These are phyloP conservation scores for Diplocarpon mali DNA, from an alignment of 2,329 filamentous ascomycete species.

Conservation along the genomic window DNA sequence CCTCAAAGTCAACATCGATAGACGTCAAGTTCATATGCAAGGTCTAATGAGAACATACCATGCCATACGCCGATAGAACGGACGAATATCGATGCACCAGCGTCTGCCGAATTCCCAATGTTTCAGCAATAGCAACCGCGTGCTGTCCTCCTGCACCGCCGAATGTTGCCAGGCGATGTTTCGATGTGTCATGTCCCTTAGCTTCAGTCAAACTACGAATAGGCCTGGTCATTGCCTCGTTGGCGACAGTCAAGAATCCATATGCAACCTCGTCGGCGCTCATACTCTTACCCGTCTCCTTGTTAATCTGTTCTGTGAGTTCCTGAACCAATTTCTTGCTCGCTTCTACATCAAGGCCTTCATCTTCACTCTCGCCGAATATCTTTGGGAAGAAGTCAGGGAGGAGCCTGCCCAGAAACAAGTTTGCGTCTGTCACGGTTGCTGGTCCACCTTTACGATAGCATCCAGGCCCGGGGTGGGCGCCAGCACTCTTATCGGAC, in stretches of 20 bases:
- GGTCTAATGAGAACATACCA: conserved; percentile 37
- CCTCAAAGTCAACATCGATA: neutral
- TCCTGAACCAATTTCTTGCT: conserved; percentile 67
- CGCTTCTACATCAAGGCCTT: conserved; percentile 64
- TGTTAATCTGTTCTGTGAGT: conserved; percentile 66
- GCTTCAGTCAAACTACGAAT: conserved; percentile 88
- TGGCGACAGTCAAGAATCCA: conserved; percentile 81
- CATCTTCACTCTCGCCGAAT: conserved; percentile 80
- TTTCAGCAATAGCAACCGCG: conserved; percentile 80
- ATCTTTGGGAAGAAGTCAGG: conserved; percentile 94
- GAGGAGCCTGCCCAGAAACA: conserved; percentile 72
- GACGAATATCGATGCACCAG: conserved; percentile 81
- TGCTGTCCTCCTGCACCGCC: conserved; percentile 88
- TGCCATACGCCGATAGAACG: conserved; percentile 81
- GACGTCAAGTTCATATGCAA: neutral
- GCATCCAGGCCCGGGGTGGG: conserved; percentile 81
- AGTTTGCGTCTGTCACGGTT: conserved; percentile 88
- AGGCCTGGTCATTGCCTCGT: conserved; percentile 83
- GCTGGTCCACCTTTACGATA: conserved; percentile 83
- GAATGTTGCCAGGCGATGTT: conserved; percentile 84
- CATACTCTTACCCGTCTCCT: conserved; percentile 61
- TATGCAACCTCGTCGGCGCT: conserved; percentile 76
- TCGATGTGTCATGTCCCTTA: conserved; percentile 82
- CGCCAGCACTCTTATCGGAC: conserved; percentile 48
- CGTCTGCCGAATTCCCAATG: conserved; percentile 74